Conservation (phyloP, 2,329 filamentous ascomycete genomes). For the Diaporthe caulivora region DNA sequence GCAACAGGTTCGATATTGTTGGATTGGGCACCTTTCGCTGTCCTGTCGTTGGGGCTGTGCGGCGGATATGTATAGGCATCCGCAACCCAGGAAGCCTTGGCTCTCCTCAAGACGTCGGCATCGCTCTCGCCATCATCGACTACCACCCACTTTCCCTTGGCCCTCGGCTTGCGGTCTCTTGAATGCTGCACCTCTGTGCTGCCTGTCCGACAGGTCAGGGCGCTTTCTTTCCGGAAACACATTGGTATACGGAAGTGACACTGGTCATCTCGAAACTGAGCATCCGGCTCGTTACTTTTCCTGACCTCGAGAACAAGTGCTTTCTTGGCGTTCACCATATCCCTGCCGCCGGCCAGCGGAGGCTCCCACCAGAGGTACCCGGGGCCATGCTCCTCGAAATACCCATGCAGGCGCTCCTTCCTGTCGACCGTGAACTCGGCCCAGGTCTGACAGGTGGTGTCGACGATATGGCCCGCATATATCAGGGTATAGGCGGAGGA, state of each 20-base stretch:
- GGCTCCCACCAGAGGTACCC: conserved; percentile 62
- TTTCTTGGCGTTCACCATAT: conserved; percentile 47
- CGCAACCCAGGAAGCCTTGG: background rate
- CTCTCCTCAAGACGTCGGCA: background rate
- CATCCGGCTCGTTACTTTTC: conserved; percentile 26
- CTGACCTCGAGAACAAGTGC: conserved; percentile 45
- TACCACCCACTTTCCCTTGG: conserved; percentile 7
- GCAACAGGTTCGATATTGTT: background rate
- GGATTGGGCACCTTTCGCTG: background rate
- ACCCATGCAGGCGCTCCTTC: conserved; percentile 53
- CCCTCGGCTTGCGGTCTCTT: background rate
- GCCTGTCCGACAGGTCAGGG: conserved; percentile 25
- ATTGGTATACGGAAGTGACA: conserved; percentile 48
- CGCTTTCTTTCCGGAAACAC: conserved; percentile 46
- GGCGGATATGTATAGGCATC: background rate
- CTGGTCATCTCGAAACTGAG: conserved; percentile 46
- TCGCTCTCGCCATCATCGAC: conserved; percentile 16
- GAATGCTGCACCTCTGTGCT: background rate
- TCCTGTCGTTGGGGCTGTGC: background rate
- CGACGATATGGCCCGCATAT: conserved; percentile 57
- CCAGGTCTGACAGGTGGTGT: conserved; percentile 52
- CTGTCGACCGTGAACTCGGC: conserved; percentile 54
- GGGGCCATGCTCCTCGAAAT: conserved; percentile 50
- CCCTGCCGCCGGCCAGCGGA: conserved; percentile 47
- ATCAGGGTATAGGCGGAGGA: conserved; percentile 56